These are phyloP conservation scores for Monilinia polystroma DNA, from an alignment of 2,329 filamentous ascomycete species.

Conservation along the genomic window DNA sequence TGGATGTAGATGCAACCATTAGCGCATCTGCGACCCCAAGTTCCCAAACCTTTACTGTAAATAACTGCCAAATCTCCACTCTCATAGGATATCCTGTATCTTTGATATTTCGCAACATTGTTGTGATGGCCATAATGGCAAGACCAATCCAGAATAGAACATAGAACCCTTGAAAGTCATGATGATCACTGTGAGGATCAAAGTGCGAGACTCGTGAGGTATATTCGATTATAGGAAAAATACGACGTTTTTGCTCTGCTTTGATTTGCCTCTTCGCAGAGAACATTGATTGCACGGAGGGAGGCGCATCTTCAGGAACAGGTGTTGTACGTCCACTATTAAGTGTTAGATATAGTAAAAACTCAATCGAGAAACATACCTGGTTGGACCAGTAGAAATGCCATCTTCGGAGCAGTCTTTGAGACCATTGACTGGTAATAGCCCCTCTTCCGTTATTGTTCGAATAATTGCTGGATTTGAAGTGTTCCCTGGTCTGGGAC, in stretches of 20 bases:
- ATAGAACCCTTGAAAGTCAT: conserved; percentile 96
- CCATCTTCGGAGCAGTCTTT: conserved; percentile 30
- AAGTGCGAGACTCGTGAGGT: conserved; percentile 91
- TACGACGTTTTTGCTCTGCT: conserved; percentile 74
- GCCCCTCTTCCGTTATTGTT: conserved; percentile 33
- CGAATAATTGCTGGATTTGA: conserved; percentile 35
- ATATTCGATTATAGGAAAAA: conserved; percentile 94
- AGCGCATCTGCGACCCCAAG: conserved; percentile 77
- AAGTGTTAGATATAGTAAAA: conserved; percentile 24
- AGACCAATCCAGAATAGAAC: conserved; percentile 97
- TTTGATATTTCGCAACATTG: conserved; percentile 88
- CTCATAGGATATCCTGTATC: conserved; percentile 87
- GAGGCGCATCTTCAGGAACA: conserved; percentile 84
- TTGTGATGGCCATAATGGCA: conserved; percentile 94
- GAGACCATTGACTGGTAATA: conserved; percentile 25
- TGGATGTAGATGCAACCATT: conserved; percentile 76
- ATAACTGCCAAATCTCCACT: conserved; percentile 82
- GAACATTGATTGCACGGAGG: conserved; percentile 82
- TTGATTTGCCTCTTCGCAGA: conserved; percentile 80
- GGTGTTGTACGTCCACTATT: conserved; percentile 78
- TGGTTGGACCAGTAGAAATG: conserved; percentile 26
- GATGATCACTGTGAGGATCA: conserved; percentile 86
- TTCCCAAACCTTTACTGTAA: conserved; percentile 86
- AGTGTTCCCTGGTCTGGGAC: conserved; percentile 36
- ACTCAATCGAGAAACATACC: neutral